Evolutionary conservation across 768 basidiomycete genomes (phyloP), one percentile per base, ranked within the genome.

Genomic region (Suillus discolor): DNA sequence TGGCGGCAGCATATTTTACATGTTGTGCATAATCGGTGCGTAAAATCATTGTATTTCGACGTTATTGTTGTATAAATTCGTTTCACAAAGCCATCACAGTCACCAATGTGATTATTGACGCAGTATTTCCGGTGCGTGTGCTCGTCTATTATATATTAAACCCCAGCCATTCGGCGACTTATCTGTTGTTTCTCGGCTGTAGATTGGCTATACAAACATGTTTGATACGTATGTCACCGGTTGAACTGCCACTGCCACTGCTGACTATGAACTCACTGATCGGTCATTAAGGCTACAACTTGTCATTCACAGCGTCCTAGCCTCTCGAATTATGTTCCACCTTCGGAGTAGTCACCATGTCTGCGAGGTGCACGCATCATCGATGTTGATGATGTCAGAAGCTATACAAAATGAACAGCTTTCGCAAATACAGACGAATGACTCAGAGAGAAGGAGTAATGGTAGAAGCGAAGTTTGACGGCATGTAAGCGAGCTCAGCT

Each of bases 241-340:
- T 28, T 60, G 25, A 28, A 28, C 41, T 60, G 28, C 28, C 6
- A 28, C 41, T 60, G 28, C 28, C 6, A 2, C 9, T 42, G 8
- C 25, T 28, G 59, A 60, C 25, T 28, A 18, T 25, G 28, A 28
- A 28, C 18, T 41, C 16, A 39, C 9, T 20, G 36, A 38, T 38
- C 1, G 31, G 36, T 9, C 38, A 15, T 39, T 42, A 13, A 60
- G 59, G 41, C 28, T 60, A 7, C 74, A 75, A 54, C 65, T 77
- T 39, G 75, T 71, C 1, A 42, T 75, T 41, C 74, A 75, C 16
- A 57, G 74, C 31, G 54, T 77, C 15, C 68, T 75, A 12, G 67
- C 72, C 39, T 70, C 66, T 55, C 68, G 75, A 25, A 77, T 75
- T 25, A 71, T 75, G 39, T 77, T 75, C 69, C 72, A 69, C 49